phyloP scores from a whole-genome alignment of 2,329 filamentous ascomycete species.

The Trichoderma sp. region DNA sequence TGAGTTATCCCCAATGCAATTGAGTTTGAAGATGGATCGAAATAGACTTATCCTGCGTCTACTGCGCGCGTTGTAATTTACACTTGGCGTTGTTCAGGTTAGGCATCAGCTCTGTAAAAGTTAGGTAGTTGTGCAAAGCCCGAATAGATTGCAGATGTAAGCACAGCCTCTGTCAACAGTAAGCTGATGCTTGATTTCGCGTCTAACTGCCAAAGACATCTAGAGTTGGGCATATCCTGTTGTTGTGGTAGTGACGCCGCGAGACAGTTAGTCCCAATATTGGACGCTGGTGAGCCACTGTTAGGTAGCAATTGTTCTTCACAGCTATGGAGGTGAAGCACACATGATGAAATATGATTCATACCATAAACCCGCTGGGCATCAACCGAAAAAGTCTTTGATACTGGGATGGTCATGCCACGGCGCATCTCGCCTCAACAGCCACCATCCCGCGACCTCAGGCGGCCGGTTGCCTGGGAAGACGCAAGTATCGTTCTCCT shows the following conservation, averaged over 20 bases:
- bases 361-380: not conserved
- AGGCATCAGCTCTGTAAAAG: not conserved
- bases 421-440: constrained; percentile 31
- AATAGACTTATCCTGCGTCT: not conserved
- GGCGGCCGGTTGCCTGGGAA: constrained; percentile 20
- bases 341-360: too few relatives aligned
- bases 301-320: too few relatives aligned
- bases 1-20: not conserved
- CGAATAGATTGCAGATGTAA: not conserved
- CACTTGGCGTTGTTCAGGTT: not conserved
- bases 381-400: constrained; percentile 29
- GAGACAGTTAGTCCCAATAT: not conserved
- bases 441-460: constrained; percentile 33
- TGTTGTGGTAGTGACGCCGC: not conserved
- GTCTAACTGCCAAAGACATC: not conserved
- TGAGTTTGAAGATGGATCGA: not conserved
- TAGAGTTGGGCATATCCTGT: not conserved
- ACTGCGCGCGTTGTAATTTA: not conserved
- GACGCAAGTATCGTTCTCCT: not conserved
- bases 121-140: not conserved
- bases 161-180: not conserved
- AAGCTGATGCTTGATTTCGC: not conserved
- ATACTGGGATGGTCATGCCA: constrained; percentile 28
- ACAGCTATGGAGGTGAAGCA: too few relatives aligned
- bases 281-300: not conserved